Conservation (phyloP, 352 stramenopile genomes). For the Phytopythium boreale region DNA sequence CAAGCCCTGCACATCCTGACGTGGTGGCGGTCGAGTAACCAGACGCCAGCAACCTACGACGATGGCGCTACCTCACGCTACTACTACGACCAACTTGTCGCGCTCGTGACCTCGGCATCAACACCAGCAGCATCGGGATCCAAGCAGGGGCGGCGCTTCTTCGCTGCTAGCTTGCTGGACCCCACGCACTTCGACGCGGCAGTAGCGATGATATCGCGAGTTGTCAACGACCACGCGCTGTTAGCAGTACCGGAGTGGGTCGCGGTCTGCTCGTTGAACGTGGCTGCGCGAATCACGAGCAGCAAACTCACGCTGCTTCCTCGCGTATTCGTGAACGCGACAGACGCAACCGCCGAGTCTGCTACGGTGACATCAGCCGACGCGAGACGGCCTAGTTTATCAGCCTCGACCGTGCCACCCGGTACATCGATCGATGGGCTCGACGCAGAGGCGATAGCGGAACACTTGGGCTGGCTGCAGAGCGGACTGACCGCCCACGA, state of each 20-base stretch:
- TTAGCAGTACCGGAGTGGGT: constrained; percentile 51
- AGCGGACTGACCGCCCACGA: neutral
- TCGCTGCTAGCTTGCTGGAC: constrained; percentile 39
- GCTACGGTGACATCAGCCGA: too few species aligned
- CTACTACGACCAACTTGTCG: constrained; percentile 1
- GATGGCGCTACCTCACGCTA: neutral
- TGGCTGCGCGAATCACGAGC: constrained; percentile 31
- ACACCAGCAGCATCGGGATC: neutral
- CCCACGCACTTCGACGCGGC: constrained; percentile 24
- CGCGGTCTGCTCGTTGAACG: constrained; percentile 24
- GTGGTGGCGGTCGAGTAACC: neutral
- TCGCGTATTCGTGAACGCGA: constrained; percentile 4
- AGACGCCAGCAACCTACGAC: neutral
- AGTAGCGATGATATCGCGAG: constrained; percentile 34
- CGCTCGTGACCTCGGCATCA: neutral
- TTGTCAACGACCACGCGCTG: constrained; percentile 54
- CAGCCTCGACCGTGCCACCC: neutral
- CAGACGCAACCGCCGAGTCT: neutral
- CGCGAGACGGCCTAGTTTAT: neutral
- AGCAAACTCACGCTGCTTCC: constrained; percentile 25
- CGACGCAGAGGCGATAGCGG: neutral
- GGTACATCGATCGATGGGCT: neutral
- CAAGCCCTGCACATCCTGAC: neutral
- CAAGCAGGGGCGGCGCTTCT: constrained; percentile 4
- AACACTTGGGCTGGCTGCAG: neutral